Evolutionary conservation across 2,329 filamentous ascomycete species (phyloP).

Genomic region (Curvularia hawaiiensis): DNA sequence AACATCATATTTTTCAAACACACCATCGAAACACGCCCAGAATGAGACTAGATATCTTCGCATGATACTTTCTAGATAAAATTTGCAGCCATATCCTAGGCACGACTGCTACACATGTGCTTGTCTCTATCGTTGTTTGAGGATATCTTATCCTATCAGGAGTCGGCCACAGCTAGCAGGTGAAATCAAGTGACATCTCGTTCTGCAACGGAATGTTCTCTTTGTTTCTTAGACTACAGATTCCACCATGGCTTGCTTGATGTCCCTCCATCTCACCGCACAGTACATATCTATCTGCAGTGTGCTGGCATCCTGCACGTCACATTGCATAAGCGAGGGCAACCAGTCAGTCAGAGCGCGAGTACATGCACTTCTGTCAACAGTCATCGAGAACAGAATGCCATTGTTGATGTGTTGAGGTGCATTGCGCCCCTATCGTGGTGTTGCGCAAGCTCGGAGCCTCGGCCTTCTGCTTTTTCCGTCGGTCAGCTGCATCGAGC

Average conservation of each 20-base stretch:
- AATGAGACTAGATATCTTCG: neutral
- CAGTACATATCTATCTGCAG: neutral
- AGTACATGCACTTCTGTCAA: neutral
- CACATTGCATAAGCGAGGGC: neutral
- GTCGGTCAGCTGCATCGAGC: neutral
- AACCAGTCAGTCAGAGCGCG: neutral
- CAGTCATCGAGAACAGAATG: neutral
- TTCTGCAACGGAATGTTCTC: neutral
- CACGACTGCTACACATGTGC: neutral
- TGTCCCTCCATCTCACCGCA: neutral
- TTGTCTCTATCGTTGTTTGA: neutral
- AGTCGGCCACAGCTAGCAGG: neutral
- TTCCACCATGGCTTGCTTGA: neutral
- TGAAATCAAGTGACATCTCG: no score
- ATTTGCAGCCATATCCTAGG: neutral
- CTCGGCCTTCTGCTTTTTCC: neutral
- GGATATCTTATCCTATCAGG: neutral
- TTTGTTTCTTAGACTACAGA: neutral
- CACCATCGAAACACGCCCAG: neutral
- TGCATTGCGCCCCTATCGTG: neutral
- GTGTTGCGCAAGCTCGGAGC: constrained; percentile 3
- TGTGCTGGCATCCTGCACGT: neutral
- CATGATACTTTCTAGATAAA: neutral
- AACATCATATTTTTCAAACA: neutral
- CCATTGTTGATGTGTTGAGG: neutral